Evolutionary conservation across 176 grass and related monocot species (phyloP).

Genomic region (Chrysopogon serrulatus): DNA sequence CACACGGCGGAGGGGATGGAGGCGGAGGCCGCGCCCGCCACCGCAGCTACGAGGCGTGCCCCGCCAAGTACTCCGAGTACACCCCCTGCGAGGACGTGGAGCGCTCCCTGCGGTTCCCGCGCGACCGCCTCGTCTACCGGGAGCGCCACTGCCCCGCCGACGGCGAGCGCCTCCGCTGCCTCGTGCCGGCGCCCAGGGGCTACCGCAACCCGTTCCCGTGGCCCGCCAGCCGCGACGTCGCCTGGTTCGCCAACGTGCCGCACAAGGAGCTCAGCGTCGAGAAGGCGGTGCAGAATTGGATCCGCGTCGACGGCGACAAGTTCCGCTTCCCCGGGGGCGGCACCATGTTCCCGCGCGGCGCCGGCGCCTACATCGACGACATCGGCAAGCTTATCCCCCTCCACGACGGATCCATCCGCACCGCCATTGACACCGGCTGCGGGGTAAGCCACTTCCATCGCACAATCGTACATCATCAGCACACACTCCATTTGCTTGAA

Average conservation of each 20-base stretch:
- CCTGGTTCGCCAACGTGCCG: slow-evolving; percentile 91
- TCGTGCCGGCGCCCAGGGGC: slow-evolving; percentile 64
- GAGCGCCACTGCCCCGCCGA: slow-evolving; percentile 87
- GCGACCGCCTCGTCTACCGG: slow-evolving; percentile 75
- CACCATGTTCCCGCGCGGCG: slow-evolving; percentile 69
- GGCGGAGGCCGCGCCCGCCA: background rate
- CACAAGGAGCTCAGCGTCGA: slow-evolving; percentile 92
- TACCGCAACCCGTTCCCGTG: slow-evolving; percentile 86
- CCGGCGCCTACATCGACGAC: slow-evolving; percentile 62
- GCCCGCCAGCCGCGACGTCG: slow-evolving; percentile 70
- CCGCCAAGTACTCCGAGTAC: slow-evolving; percentile 75
- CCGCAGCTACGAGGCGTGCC: slow-evolving; percentile 44
- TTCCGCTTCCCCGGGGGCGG: slow-evolving; percentile 65
- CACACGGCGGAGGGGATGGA: slow-evolving; percentile 53
- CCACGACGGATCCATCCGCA: slow-evolving; percentile 56
- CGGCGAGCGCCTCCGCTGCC: slow-evolving; percentile 63
- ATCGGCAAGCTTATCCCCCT: slow-evolving; percentile 49
- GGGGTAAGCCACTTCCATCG: slow-evolving; percentile 32
- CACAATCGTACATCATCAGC: background rate
- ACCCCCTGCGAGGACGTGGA: slow-evolving; percentile 90
- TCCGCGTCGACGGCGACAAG: slow-evolving; percentile 77
- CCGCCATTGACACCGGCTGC: slow-evolving; percentile 66
- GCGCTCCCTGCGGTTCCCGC: slow-evolving; percentile 61
- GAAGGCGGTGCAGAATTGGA: slow-evolving; percentile 99
- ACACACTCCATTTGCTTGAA: background rate